These are phyloP conservation scores for Coccomyxa sp. DNA, from an alignment of 139 green algal species.

Conservation along the genomic window DNA sequence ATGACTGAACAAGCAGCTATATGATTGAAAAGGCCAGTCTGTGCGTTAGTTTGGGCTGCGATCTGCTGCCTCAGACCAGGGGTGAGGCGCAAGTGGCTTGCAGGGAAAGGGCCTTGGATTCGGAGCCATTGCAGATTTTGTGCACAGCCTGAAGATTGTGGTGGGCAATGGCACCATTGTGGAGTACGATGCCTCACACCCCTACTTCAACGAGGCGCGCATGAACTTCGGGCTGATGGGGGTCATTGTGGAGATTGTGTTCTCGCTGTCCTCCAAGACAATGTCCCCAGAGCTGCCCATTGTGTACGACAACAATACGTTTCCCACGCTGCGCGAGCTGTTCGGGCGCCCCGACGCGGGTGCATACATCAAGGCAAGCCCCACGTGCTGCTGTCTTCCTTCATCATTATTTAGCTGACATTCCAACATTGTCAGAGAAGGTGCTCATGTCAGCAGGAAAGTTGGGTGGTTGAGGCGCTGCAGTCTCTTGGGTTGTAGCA, in stretches of 20 bases:
- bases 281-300: background rate
- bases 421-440: too few species aligned
- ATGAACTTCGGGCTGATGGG: background rate
- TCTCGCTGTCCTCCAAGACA: background rate
- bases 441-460: too few species aligned
- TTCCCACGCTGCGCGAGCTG: background rate
- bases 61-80: too few species aligned
- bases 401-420: too few species aligned
- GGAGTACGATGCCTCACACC: background rate
- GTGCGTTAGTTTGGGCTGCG: too few species aligned
- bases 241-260: background rate
- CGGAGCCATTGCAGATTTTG: background rate
- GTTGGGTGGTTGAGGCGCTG: too few species aligned
- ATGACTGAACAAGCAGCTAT: too few species aligned
- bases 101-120: background rate
- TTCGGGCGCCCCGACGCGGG: background rate
- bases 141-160: background rate
- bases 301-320: background rate
- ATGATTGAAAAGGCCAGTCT: too few species aligned
- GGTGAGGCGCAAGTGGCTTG: too few species aligned
- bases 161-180: background rate
- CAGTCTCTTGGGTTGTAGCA: too few species aligned
- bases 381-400: too few species aligned
- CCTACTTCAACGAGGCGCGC: background rate
- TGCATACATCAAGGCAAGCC: background rate